Conservation (phyloP, 2,329 filamentous ascomycete species). For the Tolypocladium nubicola region DNA sequence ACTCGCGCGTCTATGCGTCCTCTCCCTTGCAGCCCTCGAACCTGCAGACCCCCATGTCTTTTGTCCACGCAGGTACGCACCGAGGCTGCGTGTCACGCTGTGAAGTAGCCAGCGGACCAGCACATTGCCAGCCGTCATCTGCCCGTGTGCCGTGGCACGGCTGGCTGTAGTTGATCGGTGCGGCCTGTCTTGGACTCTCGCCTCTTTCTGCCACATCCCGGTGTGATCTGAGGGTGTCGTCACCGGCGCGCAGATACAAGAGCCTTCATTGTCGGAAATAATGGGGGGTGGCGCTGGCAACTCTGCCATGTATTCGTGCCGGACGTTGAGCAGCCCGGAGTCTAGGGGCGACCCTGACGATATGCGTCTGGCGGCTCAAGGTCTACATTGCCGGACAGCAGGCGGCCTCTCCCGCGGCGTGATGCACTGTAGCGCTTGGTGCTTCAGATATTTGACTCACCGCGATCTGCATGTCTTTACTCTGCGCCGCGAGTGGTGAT, state of each 20-base stretch:
- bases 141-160: neutral
- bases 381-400: neutral
- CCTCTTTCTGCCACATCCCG: neutral
- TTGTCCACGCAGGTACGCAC: neutral
- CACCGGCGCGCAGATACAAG: neutral
- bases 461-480: neutral
- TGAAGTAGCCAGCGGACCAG: neutral
- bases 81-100: neutral
- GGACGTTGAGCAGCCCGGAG: neutral
- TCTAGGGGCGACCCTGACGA: neutral
- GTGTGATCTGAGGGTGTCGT: neutral
- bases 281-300: neutral
- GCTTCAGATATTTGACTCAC: neutral
- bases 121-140: neutral
- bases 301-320: neutral
- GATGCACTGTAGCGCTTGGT: no score
- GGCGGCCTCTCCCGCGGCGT: neutral
- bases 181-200: neutral
- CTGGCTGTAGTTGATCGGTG: neutral
- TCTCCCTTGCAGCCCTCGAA: neutral
- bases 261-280: neutral
- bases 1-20: neutral
- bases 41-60: neutral
- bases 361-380: neutral
- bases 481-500: neutral